Percentiles rank a stretch among this genome's conserved stretches.
Conservation (phyloP, 306 rosid genomes). For the Neltuma alba region DNA sequence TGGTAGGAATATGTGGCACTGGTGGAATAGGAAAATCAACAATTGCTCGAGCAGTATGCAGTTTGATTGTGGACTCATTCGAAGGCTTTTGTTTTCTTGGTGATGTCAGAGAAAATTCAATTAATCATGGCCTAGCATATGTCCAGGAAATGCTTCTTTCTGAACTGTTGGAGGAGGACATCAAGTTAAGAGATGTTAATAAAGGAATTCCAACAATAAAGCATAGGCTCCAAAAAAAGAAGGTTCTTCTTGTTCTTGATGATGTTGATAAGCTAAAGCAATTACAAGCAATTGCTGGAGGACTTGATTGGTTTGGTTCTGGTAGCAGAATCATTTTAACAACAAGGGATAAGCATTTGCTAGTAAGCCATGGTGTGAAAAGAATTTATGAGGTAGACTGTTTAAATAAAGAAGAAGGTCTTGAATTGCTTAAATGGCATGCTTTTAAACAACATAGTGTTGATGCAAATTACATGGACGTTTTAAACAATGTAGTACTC, state of each 20-base stretch:
- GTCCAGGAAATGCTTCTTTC: neutral
- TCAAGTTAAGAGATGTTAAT: neutral
- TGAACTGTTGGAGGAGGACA: neutral
- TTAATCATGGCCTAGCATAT: neutral
- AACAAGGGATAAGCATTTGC: neutral
- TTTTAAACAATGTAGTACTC: neutral
- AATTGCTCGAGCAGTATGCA: neutral
- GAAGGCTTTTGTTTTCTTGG: neutral
- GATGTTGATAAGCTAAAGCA: neutral
- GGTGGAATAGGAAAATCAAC: constrained; percentile 13
- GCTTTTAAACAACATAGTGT: constrained; percentile 25
- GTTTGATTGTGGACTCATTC: neutral
- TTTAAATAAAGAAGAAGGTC: constrained; percentile 15
- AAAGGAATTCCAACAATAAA: neutral
- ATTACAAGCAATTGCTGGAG: neutral
- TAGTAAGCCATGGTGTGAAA: neutral
- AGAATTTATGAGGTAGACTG: neutral
- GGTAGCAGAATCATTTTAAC: constrained; percentile 8
- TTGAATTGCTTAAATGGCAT: constrained; percentile 9
- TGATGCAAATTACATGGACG: neutral
- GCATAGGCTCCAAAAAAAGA: neutral
- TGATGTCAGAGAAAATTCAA: neutral
- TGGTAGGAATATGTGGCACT: constrained; percentile 2
- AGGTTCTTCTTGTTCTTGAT: constrained; percentile 17
- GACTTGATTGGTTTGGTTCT: constrained; percentile 8